These are phyloP conservation scores for Hygrophoropsis aurantiaca DNA, from an alignment of 768 basidiomycete species.

Conservation along the genomic window DNA sequence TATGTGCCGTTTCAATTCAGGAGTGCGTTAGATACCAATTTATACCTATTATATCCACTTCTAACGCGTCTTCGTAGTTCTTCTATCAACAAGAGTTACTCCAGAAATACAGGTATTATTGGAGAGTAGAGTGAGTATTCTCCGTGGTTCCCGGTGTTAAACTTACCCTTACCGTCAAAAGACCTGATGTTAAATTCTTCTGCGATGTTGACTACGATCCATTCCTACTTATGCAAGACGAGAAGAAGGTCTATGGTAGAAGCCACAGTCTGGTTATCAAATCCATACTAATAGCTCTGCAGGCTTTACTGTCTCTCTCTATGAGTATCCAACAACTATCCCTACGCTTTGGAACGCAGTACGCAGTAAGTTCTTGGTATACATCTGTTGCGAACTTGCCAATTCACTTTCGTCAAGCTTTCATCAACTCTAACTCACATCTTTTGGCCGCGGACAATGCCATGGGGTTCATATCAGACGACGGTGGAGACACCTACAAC, in stretches of 20 bases:
- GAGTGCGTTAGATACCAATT: conserved; percentile 45
- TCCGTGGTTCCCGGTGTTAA: neutral
- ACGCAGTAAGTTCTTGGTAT: conserved; percentile 46
- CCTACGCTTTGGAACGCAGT: conserved; percentile 76
- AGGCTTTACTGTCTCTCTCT: conserved; percentile 80
- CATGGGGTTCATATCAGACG: conserved; percentile 72
- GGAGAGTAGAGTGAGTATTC: conserved; percentile 80
- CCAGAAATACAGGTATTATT: conserved; percentile 80
- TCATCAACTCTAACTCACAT: conserved; percentile 61
- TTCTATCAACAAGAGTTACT: conserved; percentile 83
- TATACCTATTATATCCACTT: conserved; percentile 1
- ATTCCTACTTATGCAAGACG: conserved; percentile 76
- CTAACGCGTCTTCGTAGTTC: conserved; percentile 55
- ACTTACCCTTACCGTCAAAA: conserved; percentile 24
- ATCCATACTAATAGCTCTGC: conserved; percentile 14
- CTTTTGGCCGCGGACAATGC: conserved; percentile 64
- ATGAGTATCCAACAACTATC: conserved; percentile 80
- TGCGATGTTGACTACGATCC: conserved; percentile 81
- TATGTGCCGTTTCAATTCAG: conserved; percentile 95
- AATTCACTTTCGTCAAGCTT: conserved; percentile 45
- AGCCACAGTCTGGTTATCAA: conserved; percentile 3
- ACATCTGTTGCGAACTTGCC: neutral
- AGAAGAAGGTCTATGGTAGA: conserved; percentile 80
- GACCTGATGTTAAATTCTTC: conserved; percentile 77
- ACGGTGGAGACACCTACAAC: conserved; percentile 68